Evolutionary conservation across 352 stramenopile genomes (phyloP).

Genomic region (Aphanomyces cochlioides): DNA sequence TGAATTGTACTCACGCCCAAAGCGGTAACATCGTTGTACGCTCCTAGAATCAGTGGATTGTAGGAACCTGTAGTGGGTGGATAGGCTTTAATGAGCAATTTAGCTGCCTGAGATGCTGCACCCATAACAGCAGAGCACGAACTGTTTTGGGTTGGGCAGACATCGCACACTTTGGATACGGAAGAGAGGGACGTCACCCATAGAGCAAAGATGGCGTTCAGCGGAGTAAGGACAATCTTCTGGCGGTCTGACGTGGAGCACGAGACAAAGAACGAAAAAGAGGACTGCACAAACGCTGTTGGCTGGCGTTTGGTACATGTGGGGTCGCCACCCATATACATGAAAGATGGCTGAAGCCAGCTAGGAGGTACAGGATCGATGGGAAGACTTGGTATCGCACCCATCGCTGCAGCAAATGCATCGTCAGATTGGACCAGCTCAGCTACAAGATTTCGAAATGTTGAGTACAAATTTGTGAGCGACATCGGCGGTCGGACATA

Average conservation of each 20-base stretch:
- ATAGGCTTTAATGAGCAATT: no score
- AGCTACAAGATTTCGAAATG: not conserved
- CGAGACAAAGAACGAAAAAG: constrained; percentile 15
- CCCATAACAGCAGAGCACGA: no score
- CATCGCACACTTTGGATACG: no score
- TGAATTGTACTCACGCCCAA: no score
- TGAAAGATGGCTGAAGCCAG: not conserved
- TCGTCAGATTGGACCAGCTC: not conserved
- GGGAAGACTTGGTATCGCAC: not conserved
- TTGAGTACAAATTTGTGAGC: not conserved
- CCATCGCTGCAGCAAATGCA: not conserved
- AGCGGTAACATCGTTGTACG: no score
- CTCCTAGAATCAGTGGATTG: no score
- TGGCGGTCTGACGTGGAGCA: constrained; percentile 13
- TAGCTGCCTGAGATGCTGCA: no score
- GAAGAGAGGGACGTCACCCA: no score
- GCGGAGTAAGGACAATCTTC: not conserved
- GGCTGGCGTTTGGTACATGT: not conserved
- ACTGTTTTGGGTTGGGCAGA: no score
- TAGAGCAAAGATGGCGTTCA: constrained; percentile 5
- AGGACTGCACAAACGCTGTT: constrained; percentile 10
- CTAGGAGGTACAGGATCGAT: not conserved
- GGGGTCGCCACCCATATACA: constrained; percentile 16
- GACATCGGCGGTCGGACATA: not conserved
- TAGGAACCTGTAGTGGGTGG: no score